Base-by-base conservation (phyloP, 1,284 basidiomycete genomes). In the Ceratobasidium sp. region DNA sequence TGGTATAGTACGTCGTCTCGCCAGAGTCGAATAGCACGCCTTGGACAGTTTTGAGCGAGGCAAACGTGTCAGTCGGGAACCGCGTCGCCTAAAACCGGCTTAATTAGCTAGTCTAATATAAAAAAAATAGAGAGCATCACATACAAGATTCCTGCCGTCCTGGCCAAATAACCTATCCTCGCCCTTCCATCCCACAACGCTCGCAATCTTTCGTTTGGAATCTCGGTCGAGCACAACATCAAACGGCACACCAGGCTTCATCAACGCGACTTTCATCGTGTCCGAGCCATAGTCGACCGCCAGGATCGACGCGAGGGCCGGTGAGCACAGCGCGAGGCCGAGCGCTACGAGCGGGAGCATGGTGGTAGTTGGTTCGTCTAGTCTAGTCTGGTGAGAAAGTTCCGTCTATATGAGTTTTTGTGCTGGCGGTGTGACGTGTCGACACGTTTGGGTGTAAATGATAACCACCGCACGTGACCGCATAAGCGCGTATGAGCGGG, bases 261-360 rank as follows among this genome's bases (percentile, higher is more conserved):
- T 95, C 80, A 99, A 88, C 10, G 97, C 97, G 40, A 96, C 94
- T 86, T 99, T 99, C 83, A 96, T 97, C 89, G 92, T 96, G 86
- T 98, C 97, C 56, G 95, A 91, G 84, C 97, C 97, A 90, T 97
- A 97, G 90, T 98, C 97, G 83, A 98, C 95, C 33, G 96, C 95
- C 71, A 98, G 91, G 18, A 98, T 89, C 4, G 93, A 90, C 44
- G 90, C 91, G 15, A 71, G 55, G 10, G 69, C 69, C 39, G 69
- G 69, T 13, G 69, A 71, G n/a, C 51, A 53, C 20, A 71, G 55
- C 12, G 55, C 69, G 5, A 71, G 53, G 42, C 63, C 63, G 12
- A 71, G 69, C 13, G 51, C 28, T 23, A 53, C 51, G 20, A 61
- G 56, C 5, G 39, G 70, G 33, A 72, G 53, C 70, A 72, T 61